Evolutionary conservation across 768 basidiomycete species (phyloP).

Genomic region (Boletales sp.): DNA sequence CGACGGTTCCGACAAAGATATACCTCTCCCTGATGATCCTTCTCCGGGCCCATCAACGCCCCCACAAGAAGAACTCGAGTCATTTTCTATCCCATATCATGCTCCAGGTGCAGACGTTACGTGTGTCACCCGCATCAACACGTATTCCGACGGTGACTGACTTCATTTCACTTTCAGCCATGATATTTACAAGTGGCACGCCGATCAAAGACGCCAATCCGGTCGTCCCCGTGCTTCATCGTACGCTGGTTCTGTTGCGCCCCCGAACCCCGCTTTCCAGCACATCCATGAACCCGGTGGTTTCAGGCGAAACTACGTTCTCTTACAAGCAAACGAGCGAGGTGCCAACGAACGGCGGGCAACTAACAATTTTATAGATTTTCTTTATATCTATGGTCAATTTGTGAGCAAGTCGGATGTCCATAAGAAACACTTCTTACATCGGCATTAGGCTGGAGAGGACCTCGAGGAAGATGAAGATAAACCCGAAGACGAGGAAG

Average conservation of each 20-base stretch:
- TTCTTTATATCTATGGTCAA: slow-evolving; percentile 92
- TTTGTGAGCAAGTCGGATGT: slow-evolving; percentile 59
- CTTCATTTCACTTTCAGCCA: slow-evolving; percentile 47
- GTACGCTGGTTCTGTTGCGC: slow-evolving; percentile 50
- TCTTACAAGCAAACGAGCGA: slow-evolving; percentile 66
- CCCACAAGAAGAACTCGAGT: slow-evolving; percentile 51
- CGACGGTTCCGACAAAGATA: slow-evolving; percentile 24
- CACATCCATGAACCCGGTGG: slow-evolving; percentile 96
- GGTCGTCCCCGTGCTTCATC: slow-evolving; percentile 68
- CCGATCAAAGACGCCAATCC: slow-evolving; percentile 60
- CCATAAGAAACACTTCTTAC: background rate
- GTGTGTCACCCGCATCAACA: slow-evolving; percentile 46
- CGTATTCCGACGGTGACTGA: slow-evolving; percentile 14
- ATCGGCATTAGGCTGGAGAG: slow-evolving; percentile 69
- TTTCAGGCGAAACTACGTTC: slow-evolving; percentile 85
- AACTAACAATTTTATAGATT: slow-evolving; percentile 87
- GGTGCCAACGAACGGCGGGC: slow-evolving; percentile 59
- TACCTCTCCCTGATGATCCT: slow-evolving; percentile 12
- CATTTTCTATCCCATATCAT: slow-evolving; percentile 86
- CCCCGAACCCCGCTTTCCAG: slow-evolving; percentile 75
- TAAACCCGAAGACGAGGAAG: slow-evolving; percentile 55
- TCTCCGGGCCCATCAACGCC: slow-evolving; percentile 25
- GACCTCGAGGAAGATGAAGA: slow-evolving; percentile 87
- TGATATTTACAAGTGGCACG: slow-evolving; percentile 94
- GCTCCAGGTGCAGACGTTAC: slow-evolving; percentile 89